Conservation (phyloP, 768 basidiomycete genomes). For the Leucocoprinus leucothites region DNA sequence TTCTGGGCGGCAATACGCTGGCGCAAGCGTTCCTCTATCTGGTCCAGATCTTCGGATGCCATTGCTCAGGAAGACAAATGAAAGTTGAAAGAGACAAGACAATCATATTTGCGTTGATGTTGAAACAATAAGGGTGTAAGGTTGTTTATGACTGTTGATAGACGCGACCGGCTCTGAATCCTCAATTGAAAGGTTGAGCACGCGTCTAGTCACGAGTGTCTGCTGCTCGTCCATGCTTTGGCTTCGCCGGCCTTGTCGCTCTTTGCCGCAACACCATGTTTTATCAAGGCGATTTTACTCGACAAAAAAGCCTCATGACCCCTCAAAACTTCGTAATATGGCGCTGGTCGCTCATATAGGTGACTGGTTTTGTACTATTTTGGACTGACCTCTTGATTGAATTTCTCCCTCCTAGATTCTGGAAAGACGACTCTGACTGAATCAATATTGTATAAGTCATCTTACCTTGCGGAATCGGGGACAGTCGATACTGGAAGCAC, state of each 20-base stretch:
- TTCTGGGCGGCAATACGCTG: conserved; percentile 32
- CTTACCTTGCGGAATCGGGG: conserved; percentile 69
- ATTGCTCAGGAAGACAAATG: conserved; percentile 20
- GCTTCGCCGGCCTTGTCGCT: conserved; percentile 9
- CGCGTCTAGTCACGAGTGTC: conserved; percentile 3
- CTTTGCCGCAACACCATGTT: neutral
- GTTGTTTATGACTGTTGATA: conserved; percentile 12
- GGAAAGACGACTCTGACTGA: conserved; percentile 90
- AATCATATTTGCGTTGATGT: neutral
- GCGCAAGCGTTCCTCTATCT: conserved; percentile 41
- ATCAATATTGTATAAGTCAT: conserved; percentile 76
- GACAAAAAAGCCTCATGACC: conserved; percentile 28
- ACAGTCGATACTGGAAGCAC: conserved; percentile 90
- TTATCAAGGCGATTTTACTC: conserved; percentile 24
- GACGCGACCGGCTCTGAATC: neutral
- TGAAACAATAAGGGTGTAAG: conserved; percentile 7
- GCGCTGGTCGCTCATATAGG: conserved; percentile 90
- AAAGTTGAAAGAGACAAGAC: conserved; percentile 9
- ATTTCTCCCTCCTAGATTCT: conserved; percentile 51
- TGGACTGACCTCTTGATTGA: conserved; percentile 1
- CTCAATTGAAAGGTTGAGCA: neutral
- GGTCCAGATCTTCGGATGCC: conserved; percentile 27
- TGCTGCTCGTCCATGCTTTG: conserved; percentile 2
- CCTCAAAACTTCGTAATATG: conserved; percentile 64
- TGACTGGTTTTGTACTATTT: conserved; percentile 27